A percentile compares a stretch with the other conserved stretches of the same genome.
Conservation (phyloP, 2,329 filamentous ascomycete species). For the Alternaria sp. region DNA sequence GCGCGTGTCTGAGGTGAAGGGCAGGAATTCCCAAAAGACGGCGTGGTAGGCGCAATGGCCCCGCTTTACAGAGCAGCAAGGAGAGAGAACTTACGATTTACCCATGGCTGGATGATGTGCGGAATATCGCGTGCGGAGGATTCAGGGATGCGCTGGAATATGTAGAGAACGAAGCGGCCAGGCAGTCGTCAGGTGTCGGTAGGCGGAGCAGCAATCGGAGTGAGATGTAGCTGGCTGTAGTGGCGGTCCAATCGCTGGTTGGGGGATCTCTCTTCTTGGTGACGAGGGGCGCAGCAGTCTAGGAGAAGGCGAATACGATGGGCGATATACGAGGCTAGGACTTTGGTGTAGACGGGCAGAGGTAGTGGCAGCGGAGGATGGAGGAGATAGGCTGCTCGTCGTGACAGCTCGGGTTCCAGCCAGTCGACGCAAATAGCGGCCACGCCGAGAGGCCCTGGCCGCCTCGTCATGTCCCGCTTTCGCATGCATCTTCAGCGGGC, state of each 20-base stretch:
- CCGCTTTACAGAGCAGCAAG: slow-evolving; percentile 25
- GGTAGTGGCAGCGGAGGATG: slow-evolving; percentile 5
- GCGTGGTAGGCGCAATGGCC: slow-evolving; percentile 21
- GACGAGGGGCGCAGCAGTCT: slow-evolving; percentile 15
- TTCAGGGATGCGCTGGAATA: slow-evolving; percentile 17
- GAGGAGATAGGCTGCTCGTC: slow-evolving; percentile 16
- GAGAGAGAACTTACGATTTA: slow-evolving; percentile 53
- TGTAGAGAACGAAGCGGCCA: slow-evolving; percentile 20
- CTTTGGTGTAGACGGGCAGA: not conserved
- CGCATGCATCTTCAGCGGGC: slow-evolving; percentile 12
- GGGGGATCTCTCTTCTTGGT: slow-evolving; percentile 20
- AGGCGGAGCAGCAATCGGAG: slow-evolving; percentile 27
- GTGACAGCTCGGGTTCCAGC: slow-evolving; percentile 18
- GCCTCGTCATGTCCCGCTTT: slow-evolving; percentile 20
- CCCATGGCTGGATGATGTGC: slow-evolving; percentile 43
- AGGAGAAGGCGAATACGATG: slow-evolving; percentile 1
- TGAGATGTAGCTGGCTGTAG: slow-evolving; percentile 20
- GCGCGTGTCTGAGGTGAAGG: slow-evolving; percentile 27
- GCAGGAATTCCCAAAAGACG: slow-evolving; percentile 29
- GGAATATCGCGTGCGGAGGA: slow-evolving; percentile 10
- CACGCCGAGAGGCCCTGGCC: slow-evolving; percentile 15
- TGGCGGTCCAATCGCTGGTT: slow-evolving; percentile 33
- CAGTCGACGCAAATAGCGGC: slow-evolving; percentile 16
- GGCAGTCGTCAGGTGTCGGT: slow-evolving; percentile 23
- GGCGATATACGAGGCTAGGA: not conserved